These are phyloP conservation scores for Claviceps pazoutovae DNA, from an alignment of 2,329 filamentous ascomycete species.

Conservation along the genomic window DNA sequence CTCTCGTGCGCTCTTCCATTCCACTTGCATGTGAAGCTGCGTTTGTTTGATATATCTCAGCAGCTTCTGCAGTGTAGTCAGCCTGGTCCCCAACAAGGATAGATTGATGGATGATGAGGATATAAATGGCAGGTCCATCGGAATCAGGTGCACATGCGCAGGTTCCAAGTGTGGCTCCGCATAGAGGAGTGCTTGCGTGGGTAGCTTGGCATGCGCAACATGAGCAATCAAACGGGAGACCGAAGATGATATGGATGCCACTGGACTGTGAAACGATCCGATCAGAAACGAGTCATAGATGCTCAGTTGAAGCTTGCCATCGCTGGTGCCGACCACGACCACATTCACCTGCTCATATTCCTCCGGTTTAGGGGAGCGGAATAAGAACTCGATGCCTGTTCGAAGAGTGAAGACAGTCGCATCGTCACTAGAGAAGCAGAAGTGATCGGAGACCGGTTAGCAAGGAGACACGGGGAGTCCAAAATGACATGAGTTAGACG, in stretches of 20 bases:
- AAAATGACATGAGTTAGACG: too few species aligned
- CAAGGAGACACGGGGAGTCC: too few species aligned
- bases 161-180: conserved; percentile 20
- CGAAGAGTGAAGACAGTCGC: conserved; percentile 55
- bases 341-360: conserved; percentile 66
- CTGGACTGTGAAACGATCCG: conserved; percentile 45
- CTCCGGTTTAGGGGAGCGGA: conserved; percentile 45
- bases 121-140: conserved; percentile 73
- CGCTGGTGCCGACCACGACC: conserved; percentile 58
- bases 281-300: conserved; percentile 80
- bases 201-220: conserved; percentile 56
- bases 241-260: conserved; percentile 13
- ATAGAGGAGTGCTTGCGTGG: conserved; percentile 63
- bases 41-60: conserved; percentile 74
- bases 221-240: conserved; percentile 37
- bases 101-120: conserved; percentile 66
- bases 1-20: conserved; percentile 73
- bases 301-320: conserved; percentile 60
- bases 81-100: conserved; percentile 71
- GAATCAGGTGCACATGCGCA: conserved; percentile 41
- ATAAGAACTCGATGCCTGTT: conserved; percentile 55
- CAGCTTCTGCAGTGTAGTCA: conserved; percentile 75
- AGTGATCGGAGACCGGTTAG: neutral
- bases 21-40: conserved; percentile 61
- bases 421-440: conserved; percentile 25